A percentile compares a stretch with the other conserved stretches of the same genome.
Conservation (phyloP, 2,329 filamentous ascomycete genomes). For the Ceratocystis papillata region DNA sequence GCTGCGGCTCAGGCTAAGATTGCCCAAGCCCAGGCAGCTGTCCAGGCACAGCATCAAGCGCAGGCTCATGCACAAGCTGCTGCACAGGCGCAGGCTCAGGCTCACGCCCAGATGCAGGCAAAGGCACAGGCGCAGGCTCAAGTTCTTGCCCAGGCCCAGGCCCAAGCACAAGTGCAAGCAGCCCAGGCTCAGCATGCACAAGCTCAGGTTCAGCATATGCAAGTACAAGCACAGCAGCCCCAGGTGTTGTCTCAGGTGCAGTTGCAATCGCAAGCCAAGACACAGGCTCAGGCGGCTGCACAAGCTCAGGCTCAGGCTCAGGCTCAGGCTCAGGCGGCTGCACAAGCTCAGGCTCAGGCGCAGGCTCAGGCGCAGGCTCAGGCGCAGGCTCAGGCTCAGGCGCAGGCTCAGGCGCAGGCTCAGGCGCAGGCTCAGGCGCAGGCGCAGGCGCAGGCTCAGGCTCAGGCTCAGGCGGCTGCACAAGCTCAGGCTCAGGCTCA, state of each 20-base stretch:
- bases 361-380: conserved; percentile 25
- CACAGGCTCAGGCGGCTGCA: conserved; percentile 26
- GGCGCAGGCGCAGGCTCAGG: conserved; percentile 24
- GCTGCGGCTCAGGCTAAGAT: conserved; percentile 26
- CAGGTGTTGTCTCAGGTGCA: conserved; percentile 27
- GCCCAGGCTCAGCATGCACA: conserved; percentile 18
- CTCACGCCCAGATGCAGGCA: conserved; percentile 28
- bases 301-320: conserved; percentile 19
- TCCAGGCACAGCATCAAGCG: conserved; percentile 26
- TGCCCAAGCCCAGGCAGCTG: conserved; percentile 29
- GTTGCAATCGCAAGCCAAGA: conserved; percentile 25
- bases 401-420: conserved; percentile 20
- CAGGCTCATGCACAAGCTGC: conserved; percentile 31
- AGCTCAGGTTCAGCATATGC: conserved; percentile 28
- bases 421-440: conserved; percentile 24
- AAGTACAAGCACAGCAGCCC: conserved; percentile 7
- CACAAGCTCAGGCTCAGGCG: background rate
- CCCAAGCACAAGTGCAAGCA: conserved; percentile 26
- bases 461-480: conserved; percentile 7
- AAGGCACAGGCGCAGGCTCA: conserved; percentile 26
- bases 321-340: conserved; percentile 26
- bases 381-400: conserved; percentile 23
- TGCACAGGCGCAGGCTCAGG: conserved; percentile 29
- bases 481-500: conserved; percentile 23
- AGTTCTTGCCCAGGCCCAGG: conserved; percentile 27